phyloP scores from a whole-genome alignment of 176 grass and related monocot species.

The Avena eriantha region DNA sequence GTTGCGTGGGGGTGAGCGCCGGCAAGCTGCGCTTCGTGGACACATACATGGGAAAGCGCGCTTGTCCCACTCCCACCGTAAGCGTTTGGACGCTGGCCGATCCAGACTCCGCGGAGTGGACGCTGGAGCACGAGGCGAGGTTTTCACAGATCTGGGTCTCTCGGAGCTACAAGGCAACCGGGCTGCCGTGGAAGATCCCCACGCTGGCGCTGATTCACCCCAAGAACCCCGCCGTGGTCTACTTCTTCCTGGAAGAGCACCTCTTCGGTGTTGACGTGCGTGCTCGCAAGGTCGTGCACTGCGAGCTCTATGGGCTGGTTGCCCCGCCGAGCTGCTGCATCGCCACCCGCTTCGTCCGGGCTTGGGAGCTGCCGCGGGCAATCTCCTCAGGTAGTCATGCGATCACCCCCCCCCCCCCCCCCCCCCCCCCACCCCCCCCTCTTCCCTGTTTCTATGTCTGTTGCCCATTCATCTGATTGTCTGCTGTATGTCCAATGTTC shows the following conservation, averaged over 20 bases:
- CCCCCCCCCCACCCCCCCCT: too few relatives aligned
- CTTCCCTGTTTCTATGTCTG: background rate
- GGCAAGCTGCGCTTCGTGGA: conserved; percentile 12
- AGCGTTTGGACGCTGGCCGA: background rate
- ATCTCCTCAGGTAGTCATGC: background rate
- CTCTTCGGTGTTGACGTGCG: background rate
- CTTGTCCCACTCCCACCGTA: background rate
- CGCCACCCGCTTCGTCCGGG: conserved; percentile 17
- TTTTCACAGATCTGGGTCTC: background rate
- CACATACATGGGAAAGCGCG: background rate
- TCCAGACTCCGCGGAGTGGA: background rate
- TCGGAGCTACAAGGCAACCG: conserved; percentile 3
- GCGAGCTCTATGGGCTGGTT: conserved; percentile 17
- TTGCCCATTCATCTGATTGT: background rate
- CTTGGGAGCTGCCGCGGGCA: conserved; percentile 23
- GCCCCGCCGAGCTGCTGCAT: conserved; percentile 2
- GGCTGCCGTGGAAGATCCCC: background rate
- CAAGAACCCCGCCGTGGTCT: background rate
- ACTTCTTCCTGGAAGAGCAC: conserved; percentile 6
- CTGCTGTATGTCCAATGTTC: background rate
- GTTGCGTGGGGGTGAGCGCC: background rate
- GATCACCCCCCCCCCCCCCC: background rate
- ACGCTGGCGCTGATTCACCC: conserved; percentile 5
- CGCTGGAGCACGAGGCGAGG: background rate
- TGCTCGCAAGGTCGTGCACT: conserved; percentile 14